Evolutionary conservation across 345 rosid species (phyloP).

Genomic region (Euphorbia lathyris): DNA sequence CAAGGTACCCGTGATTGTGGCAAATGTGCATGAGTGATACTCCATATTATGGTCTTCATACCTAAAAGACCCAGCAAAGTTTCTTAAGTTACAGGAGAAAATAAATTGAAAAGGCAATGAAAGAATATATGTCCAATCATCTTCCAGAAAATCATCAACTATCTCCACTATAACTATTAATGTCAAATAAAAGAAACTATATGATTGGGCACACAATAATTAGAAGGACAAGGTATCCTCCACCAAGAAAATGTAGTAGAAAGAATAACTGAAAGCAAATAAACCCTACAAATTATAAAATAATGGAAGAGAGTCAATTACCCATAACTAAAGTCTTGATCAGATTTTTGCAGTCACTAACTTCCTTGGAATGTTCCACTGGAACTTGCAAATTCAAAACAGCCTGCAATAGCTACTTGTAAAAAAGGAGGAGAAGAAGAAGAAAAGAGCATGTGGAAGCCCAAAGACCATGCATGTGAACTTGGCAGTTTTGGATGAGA

Average conservation of each 20-base stretch:
- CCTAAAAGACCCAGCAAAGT: conserved; percentile 39
- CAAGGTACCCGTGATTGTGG: conserved; percentile 84
- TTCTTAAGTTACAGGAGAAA: not conserved
- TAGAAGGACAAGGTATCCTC: conserved; percentile 4
- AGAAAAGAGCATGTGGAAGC: not conserved
- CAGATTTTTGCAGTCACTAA: conserved; percentile 91
- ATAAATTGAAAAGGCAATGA: not conserved
- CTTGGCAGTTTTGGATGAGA: not conserved
- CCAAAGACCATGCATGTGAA: not conserved
- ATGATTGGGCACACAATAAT: not conserved
- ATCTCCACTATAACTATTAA: not conserved
- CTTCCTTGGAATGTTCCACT: conserved; percentile 95
- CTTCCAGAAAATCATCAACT: not conserved
- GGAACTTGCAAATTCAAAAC: conserved; percentile 96
- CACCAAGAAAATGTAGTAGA: not conserved
- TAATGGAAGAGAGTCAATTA: conserved; percentile 35
- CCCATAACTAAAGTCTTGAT: conserved; percentile 99
- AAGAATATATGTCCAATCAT: not conserved
- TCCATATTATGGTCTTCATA: conserved; percentile 98
- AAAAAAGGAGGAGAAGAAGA: conserved; percentile 3
- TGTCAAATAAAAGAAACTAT: too few relatives aligned
- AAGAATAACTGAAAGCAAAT: not conserved
- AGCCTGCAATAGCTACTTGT: conserved; percentile 62
- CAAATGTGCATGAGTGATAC: conserved; percentile 95
- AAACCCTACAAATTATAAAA: conserved; percentile 14